Percentiles rank a stretch among this genome's conserved stretches.
Evolutionary conservation across 805 yeast species (phyloP).

Genomic region (Candida boleticola): DNA sequence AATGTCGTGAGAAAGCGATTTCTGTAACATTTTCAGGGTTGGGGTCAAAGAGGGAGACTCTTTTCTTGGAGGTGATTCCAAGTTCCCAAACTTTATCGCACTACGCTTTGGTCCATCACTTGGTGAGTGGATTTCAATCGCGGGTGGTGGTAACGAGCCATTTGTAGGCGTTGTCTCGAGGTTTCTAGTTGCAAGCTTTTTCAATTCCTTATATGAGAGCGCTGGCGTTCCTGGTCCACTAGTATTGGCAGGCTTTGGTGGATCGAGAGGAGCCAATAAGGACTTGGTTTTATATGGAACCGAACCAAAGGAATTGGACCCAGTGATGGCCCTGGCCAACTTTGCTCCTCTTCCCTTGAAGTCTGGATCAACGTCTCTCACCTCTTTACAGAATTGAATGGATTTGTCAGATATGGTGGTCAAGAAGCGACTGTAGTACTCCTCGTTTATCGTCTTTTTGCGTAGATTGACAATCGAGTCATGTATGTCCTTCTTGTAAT

Average conservation of each 20-base stretch:
- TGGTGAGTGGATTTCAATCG: constrained; percentile 8
- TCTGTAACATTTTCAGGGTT: constrained; percentile 17
- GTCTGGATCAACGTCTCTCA: constrained; percentile 36
- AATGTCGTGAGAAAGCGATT: constrained; percentile 41
- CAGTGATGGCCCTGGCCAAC: constrained; percentile 41
- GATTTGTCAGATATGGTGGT: constrained; percentile 34
- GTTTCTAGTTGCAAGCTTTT: constrained; percentile 16
- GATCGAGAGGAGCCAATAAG: constrained; percentile 31
- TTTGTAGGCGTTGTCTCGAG: background rate
- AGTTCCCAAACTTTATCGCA: constrained; percentile 30
- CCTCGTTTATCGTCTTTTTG: constrained; percentile 18
- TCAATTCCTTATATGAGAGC: constrained; percentile 33
- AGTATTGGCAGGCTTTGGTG: constrained; percentile 7
- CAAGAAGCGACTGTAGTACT: constrained; percentile 27
- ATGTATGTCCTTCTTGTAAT: constrained; percentile 23
- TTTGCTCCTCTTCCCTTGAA: constrained; percentile 41
- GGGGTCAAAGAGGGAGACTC: constrained; percentile 1
- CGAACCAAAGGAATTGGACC: constrained; percentile 38
- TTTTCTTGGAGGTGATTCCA: constrained; percentile 15
- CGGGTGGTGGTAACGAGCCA: constrained; percentile 4
- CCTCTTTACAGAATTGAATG: constrained; percentile 31
- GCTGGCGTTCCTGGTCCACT: constrained; percentile 11
- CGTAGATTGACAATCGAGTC: constrained; percentile 13
- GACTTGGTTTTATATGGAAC: constrained; percentile 44
- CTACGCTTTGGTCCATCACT: constrained; percentile 22